Evolutionary conservation across 306 rosid species (phyloP).

Genomic region (Prosopis cineraria): DNA sequence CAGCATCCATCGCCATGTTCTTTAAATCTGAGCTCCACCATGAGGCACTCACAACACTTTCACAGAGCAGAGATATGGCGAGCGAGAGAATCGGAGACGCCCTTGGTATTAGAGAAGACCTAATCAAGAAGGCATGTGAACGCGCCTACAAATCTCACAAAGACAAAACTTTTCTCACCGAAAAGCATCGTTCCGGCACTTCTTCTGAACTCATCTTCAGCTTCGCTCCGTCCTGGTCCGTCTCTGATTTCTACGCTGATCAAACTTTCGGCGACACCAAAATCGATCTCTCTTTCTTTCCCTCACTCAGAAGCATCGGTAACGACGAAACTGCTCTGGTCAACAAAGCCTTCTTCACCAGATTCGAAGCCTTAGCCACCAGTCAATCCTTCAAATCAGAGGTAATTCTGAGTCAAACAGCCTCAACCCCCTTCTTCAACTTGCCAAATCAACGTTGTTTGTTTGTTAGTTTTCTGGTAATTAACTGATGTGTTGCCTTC

Average conservation of each 20-base stretch:
- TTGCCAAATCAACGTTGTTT: too few relatives aligned
- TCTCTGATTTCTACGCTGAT: constrained; percentile 41
- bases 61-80: constrained; percentile 33
- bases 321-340: constrained; percentile 55
- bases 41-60: neutral
- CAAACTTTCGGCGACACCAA: constrained; percentile 48
- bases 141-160: constrained; percentile 49
- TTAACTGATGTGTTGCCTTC: neutral
- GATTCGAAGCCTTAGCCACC: constrained; percentile 37
- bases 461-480: neutral
- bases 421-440: too few relatives aligned
- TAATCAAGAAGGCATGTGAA: constrained; percentile 40
- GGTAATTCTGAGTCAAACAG: constrained; percentile 39
- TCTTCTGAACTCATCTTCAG: constrained; percentile 42
- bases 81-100: constrained; percentile 41
- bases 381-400: constrained; percentile 29
- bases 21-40: neutral
- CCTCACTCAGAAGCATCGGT: constrained; percentile 69
- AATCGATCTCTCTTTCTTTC: constrained; percentile 45
- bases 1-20: neutral
- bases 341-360: constrained; percentile 49
- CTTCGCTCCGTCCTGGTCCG: constrained; percentile 59
- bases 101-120: constrained; percentile 40
- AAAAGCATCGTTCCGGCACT: neutral
- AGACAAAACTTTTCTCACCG: constrained; percentile 29